Evolutionary conservation across 176 grass and related monocot species (phyloP), one percentile per base, ranked within the genome.

Genomic region (Oryza punctata): DNA sequence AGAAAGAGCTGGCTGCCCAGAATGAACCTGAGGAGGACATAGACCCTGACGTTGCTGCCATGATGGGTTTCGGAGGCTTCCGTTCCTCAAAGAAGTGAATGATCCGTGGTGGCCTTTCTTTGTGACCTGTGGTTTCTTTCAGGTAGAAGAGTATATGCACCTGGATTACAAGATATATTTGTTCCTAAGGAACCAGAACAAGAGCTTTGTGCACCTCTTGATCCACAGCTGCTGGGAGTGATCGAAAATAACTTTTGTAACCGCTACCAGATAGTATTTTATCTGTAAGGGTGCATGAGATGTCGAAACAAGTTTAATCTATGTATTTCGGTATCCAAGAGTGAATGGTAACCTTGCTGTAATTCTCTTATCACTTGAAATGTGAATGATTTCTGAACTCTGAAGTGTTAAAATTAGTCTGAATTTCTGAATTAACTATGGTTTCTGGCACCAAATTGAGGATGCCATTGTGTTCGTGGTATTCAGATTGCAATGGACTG

Each of bases 11-110:
- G 84, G 78, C 86, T 72, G 80, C 81, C 9, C 81, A 86, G 69
- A 87, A 97, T 63, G 95, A 97, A 38, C 71, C 87, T 15, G 90
- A 94, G 75, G 90, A 91, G 75, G 90, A 91, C 45, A 44, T 91
- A 2, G 95, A 97, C 82, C 95, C 90, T 38, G 95, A 97, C 72
- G 67, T 91, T 50, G 88, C 88, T 57, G 92, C 90, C 30, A 81
- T 97, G 95, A 89, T 94, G 86, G 92, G 95, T 74, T 97, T 97
- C 21, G 86, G 90, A 46, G 92, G 92, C 47, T 94, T 94, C 11
- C 25, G 81, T 47, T 86, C 95, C 46, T 92, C 88, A 0, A 97
- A 92, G 69, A 94, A 91, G 73, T 94, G 67, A 97, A 41, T 3
- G 0, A 10, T 46, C 27, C 43, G 8, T 26, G 47, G 29, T 28